A percentile compares a stretch with the other conserved stretches of the same genome.
These are phyloP conservation scores for Aspergillus floridensis DNA, from an alignment of 2,329 filamentous ascomycete species.

Conservation along the genomic window DNA sequence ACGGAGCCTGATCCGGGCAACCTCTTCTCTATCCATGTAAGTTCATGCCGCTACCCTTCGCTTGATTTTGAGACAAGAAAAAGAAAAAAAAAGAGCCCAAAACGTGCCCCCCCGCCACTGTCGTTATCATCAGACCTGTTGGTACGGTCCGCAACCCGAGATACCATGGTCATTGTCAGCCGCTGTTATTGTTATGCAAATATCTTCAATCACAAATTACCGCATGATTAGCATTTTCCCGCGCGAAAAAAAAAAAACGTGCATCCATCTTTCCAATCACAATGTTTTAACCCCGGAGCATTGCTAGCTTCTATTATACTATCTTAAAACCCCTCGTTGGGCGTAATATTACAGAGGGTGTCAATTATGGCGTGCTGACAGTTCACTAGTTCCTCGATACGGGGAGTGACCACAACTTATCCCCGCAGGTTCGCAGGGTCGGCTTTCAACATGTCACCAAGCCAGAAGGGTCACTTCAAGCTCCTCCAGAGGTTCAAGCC, in stretches of 20 bases:
- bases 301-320: constrained; percentile 3
- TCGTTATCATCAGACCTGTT: neutral
- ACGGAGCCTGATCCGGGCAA: constrained; percentile 29
- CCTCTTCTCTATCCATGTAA: constrained; percentile 29
- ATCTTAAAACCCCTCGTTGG: neutral
- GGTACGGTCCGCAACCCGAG: neutral
- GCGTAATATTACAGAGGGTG: neutral
- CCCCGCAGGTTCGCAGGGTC: constrained; percentile 13
- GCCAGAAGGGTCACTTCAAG: constrained; percentile 64
- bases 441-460: constrained; percentile 54
- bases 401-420: constrained; percentile 20
- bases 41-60: constrained; percentile 16
- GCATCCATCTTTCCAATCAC: constrained; percentile 9
- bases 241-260: constrained; percentile 13
- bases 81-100: constrained; percentile 5
- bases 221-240: neutral
- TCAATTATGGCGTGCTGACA: constrained; percentile 17
- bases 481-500: constrained; percentile 81
- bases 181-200: neutral
- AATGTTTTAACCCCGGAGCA: neutral
- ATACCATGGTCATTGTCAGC: neutral
- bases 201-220: neutral
- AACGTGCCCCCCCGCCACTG: neutral
- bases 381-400: constrained; percentile 21
- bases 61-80: constrained; percentile 2